Evolutionary conservation across 495 filamentous ascomycete genomes (phyloP), one percentile per base, ranked within the genome.

Genomic region (Aspergillus panamensis): DNA sequence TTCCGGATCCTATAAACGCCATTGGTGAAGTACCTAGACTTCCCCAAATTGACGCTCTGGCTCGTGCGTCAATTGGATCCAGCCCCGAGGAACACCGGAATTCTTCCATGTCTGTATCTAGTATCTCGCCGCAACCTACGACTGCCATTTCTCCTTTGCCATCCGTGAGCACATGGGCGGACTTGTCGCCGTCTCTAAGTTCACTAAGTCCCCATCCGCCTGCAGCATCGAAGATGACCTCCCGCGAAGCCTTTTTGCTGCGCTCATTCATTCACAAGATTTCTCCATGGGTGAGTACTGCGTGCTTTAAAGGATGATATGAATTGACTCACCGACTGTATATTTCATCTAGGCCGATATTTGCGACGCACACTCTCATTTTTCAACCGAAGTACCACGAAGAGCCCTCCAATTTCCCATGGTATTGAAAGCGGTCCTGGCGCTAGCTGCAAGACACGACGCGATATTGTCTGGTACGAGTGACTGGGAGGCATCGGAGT

Each of bases 401-500:
- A 57, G 71, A 30, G 68, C 73, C 8, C 55, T 75, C 10, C 64
- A 70, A 39, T 61, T 66, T 5, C 66, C 69, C 3, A 72, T 75
- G 66, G 62, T 75, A 0, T 35, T 75, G 10, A 72, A 73, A 48
- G 71, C 73, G 13, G 57, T 75, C 0, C 25, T 75, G 13, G 60
- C 70, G 5, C 65, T 74, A 1, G 63, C 73, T 8, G 67, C 73
- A 0, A 63, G 73, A 25, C 71, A 73, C 44, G 68, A 70, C 39
- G 71, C 73, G 2, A 73, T 74, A 8, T 53, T 73, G 54, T 61
- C 57, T 12, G 60, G 57, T 0, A 30, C 66, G 5, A 68, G 62
- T 48, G 71, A 76, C 53, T 69, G 57, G 65, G 73, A 76, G 57
- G 71, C 71, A 3, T 73, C 73, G 1, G 63, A 67, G 19, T 76